Evolutionary conservation across 805 yeast species (phyloP).

Genomic region (Candida stauntonica): DNA sequence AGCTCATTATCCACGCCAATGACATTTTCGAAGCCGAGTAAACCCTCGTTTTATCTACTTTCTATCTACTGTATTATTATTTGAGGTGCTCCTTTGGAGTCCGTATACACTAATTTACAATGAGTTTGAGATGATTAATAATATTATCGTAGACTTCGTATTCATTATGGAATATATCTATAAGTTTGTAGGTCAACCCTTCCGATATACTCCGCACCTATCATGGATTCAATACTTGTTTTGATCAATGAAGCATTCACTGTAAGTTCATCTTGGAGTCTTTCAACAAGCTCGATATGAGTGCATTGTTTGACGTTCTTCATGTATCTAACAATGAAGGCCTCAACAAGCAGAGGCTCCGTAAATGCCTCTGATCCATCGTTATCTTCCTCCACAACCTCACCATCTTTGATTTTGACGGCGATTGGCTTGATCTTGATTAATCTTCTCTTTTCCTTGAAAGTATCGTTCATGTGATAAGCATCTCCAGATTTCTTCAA

Average conservation of each 20-base stretch:
- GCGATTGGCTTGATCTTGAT: conserved; percentile 19
- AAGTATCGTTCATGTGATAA: conserved; percentile 15
- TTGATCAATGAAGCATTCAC: conserved; percentile 10
- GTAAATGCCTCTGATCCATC: conserved; percentile 18
- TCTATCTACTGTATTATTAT: too few species aligned
- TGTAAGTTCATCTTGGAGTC: conserved; percentile 7
- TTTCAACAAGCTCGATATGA: conserved; percentile 15
- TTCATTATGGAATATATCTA: conserved; percentile 20
- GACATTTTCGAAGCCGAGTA: conserved; percentile 70
- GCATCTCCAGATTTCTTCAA: conserved; percentile 12
- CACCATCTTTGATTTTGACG: conserved; percentile 18
- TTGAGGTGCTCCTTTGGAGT: too few species aligned
- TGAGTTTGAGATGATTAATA: too few species aligned
- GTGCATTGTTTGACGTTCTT: conserved; percentile 11
- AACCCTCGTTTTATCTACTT: not conserved
- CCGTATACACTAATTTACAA: too few species aligned
- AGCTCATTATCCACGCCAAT: conserved; percentile 74
- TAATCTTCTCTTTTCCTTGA: conserved; percentile 13
- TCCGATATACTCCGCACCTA: conserved; percentile 13
- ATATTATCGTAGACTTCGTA: too few species aligned
- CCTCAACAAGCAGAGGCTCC: conserved; percentile 16
- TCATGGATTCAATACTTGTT: conserved; percentile 9
- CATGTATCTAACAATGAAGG: conserved; percentile 21
- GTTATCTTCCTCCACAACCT: conserved; percentile 10
- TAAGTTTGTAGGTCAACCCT: conserved; percentile 13